These are phyloP conservation scores for Dactylellina cionopaga DNA, from an alignment of 2,329 filamentous ascomycete genomes.

Conservation along the genomic window DNA sequence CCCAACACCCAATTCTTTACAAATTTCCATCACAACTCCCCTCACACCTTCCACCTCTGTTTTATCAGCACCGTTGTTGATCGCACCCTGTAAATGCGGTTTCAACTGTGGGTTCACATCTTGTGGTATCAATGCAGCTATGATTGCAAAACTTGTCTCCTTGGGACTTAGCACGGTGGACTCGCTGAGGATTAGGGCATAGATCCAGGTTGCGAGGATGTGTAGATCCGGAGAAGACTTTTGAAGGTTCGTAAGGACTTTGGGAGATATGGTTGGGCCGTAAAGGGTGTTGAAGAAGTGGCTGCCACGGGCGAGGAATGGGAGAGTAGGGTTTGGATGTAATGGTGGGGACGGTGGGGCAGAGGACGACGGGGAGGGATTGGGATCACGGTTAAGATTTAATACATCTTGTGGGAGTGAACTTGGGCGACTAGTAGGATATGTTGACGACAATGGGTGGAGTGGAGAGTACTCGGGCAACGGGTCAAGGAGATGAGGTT, in stretches of 20 bases:
- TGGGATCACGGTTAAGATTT: constrained; percentile 51
- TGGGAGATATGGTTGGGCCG: constrained; percentile 63
- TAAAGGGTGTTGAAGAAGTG: constrained; percentile 65
- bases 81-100: constrained; percentile 66
- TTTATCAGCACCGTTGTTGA: constrained; percentile 65
- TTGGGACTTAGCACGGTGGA: constrained; percentile 62
- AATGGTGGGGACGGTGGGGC: constrained; percentile 56
- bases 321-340: constrained; percentile 61
- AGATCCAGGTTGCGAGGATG: constrained; percentile 64
- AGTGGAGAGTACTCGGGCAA: constrained; percentile 2
- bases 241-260: constrained; percentile 66
- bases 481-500: constrained; percentile 23
- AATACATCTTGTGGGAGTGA: constrained; percentile 62
- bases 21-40: constrained; percentile 63
- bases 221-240: constrained; percentile 66
- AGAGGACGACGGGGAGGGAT: constrained; percentile 63
- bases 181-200: constrained; percentile 66
- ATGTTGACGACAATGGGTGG: constrained; percentile 51
- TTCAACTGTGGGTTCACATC: constrained; percentile 68
- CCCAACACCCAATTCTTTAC: constrained; percentile 62
- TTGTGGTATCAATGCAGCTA: constrained; percentile 66
- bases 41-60: constrained; percentile 66
- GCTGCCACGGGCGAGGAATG: constrained; percentile 62
- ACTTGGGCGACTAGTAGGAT: constrained; percentile 60
- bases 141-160: constrained; percentile 67